Base-by-base conservation (phyloP, 352 stramenopile species). In the Globisporangium iwayamae region DNA sequence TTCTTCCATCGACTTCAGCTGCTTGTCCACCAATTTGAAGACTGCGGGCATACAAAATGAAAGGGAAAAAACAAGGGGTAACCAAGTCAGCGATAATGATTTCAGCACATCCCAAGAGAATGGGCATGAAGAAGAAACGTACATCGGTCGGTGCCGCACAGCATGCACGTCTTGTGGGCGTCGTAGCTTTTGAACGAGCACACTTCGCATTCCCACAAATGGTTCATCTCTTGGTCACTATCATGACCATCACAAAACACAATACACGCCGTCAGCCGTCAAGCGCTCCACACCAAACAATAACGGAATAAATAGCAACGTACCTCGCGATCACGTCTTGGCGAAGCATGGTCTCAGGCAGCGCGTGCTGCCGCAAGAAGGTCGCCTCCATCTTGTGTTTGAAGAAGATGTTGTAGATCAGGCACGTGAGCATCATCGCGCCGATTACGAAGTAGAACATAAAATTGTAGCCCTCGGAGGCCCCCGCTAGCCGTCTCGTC, bases 171-270 rank as follows among this genome's bases (percentile, higher is more conserved):
- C 63, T 86, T 75, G 60, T 93, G 89, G 0, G 85, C 80, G 18
- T 93, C 84, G 68, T 95, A 93, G 73, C 93, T 97, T 71, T 96
- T 96, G 67, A 97, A 97, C 39, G 78, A 90, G 65, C 91, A 97
- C n/a, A 97, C 89, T n/a, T 93, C 84, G 65, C 91, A 97, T 59
- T 93, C 83, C 91, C 91, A 97, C 10, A 95, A 63, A 16, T 76
- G 81, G 45, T 81, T 91, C 76, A 93, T 92, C 60, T 93, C 83
- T 66, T 91, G 84, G 71, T 95, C 86, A 55, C 86, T 81, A 50
- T 34, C 14, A 30, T 36, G 11, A 30, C 6, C 36, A n/a, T 36
- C n/a, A 28, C 2, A 47, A 60, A 5, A 54, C 7, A 58, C 5
- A 58, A 22, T 32, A 63, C 20, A n/a, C 5, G 11, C 16, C 20